Conservation (phyloP, 1,284 basidiomycete species). For the Boletus subluridellus region DNA sequence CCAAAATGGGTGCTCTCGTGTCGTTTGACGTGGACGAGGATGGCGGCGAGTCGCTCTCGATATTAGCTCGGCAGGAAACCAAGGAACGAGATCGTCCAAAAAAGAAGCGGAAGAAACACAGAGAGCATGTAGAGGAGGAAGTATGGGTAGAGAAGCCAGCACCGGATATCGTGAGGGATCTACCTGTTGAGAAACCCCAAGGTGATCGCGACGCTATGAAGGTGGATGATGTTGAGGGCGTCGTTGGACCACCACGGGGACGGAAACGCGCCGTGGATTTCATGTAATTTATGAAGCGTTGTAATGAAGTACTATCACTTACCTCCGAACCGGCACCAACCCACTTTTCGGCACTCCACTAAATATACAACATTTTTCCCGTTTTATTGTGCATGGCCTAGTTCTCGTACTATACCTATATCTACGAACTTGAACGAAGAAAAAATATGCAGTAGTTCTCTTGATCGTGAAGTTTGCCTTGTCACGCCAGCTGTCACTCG, state of each 20-base stretch:
- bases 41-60: slow-evolving; percentile 39
- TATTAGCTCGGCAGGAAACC: slow-evolving; percentile 24
- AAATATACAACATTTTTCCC: no score
- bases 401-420: no score
- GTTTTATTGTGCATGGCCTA: no score
- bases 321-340: no score
- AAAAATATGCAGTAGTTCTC: no score
- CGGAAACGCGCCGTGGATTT: slow-evolving; percentile 68
- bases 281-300: slow-evolving; percentile 13
- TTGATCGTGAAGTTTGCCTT: no score
- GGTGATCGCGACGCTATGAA: slow-evolving; percentile 3
- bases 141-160: slow-evolving; percentile 37
- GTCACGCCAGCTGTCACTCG: no score
- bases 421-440: no score
- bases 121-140: slow-evolving; percentile 35
- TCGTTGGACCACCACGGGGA: slow-evolving; percentile 34
- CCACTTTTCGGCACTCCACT: no score
- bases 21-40: slow-evolving; percentile 71
- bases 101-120: slow-evolving; percentile 45
- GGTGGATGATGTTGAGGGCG: slow-evolving; percentile 11
- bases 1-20: slow-evolving; percentile 45
- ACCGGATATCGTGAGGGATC: slow-evolving; percentile 22
- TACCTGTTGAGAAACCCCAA: slow-evolving; percentile 7
- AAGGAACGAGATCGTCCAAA: slow-evolving; percentile 46
- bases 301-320: background rate